Conservation (phyloP, 2,329 filamentous ascomycete species). For the Aspergillus ruber region DNA sequence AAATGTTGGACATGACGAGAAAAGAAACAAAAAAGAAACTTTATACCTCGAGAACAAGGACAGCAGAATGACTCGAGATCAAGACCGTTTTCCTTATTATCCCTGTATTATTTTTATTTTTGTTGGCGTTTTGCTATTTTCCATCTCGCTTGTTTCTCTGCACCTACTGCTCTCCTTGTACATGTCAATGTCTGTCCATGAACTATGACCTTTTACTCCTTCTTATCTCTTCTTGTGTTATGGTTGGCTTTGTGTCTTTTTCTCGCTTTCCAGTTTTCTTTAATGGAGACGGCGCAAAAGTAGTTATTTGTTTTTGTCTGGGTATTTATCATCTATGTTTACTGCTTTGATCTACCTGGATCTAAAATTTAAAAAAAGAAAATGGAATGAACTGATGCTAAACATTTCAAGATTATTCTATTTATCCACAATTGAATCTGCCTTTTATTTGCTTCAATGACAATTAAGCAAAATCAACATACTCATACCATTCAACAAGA, state of each 20-base stretch:
- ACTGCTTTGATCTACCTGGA: neutral
- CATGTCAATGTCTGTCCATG: neutral
- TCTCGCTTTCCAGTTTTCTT: neutral
- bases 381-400: neutral
- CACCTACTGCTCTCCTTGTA: neutral
- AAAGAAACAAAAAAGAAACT: neutral
- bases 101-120: conserved; percentile 10
- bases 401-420: neutral
- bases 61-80: neutral
- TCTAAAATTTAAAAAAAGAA: neutral
- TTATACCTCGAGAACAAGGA: neutral
- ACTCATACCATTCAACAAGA: neutral
- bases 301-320: neutral
- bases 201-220: neutral
- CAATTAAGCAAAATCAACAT: neutral
- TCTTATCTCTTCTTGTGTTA: neutral
- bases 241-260: neutral
- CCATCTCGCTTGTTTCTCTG: neutral
- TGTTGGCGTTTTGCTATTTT: conserved; percentile 19
- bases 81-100: conserved; percentile 3
- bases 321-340: no score
- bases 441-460: neutral
- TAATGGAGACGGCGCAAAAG: neutral
- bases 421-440: neutral
- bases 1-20: neutral